These are phyloP conservation scores for Laguncularia racemosa DNA, from an alignment of 345 rosid species.

Conservation along the genomic window DNA sequence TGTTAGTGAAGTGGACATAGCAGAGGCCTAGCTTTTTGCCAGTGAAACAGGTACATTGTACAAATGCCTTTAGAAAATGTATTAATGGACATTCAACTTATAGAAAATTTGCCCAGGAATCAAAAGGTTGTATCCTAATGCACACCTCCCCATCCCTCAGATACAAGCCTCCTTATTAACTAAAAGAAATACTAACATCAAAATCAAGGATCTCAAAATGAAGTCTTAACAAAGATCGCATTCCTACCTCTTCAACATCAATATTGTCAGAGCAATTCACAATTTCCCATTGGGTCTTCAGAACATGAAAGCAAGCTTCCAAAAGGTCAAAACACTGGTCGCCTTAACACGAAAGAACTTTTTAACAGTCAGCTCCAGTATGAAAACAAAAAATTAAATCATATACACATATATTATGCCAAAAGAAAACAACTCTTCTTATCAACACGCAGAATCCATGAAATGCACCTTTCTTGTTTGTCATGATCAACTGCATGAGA, in stretches of 20 bases:
- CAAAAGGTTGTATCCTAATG: no score
- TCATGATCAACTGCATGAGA: slow-evolving; percentile 55
- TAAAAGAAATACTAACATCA: no score
- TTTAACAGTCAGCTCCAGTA: slow-evolving; percentile 10
- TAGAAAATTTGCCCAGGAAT: no score
- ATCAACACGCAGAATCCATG: neutral
- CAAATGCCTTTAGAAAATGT: no score
- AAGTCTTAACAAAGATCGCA: neutral
- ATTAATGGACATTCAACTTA: no score
- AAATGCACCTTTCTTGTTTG: slow-evolving; percentile 28
- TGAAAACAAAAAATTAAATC: slow-evolving; percentile 6
- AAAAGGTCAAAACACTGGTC: slow-evolving; percentile 36
- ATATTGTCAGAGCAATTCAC: slow-evolving; percentile 27
- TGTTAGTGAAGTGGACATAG: no score
- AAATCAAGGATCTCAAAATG: no score
- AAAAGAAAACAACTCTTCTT: neutral
- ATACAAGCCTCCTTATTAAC: no score
- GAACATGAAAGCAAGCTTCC: slow-evolving; percentile 59
- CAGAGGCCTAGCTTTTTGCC: no score
- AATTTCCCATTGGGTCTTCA: slow-evolving; percentile 69
- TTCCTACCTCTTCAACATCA: slow-evolving; percentile 46
- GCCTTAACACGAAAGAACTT: slow-evolving; percentile 21
- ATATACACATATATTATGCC: neutral
- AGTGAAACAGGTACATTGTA: no score
- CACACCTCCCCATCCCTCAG: no score